phyloP scores from a whole-genome alignment of 2,329 filamentous ascomycete species.

The Monascus ruber region DNA sequence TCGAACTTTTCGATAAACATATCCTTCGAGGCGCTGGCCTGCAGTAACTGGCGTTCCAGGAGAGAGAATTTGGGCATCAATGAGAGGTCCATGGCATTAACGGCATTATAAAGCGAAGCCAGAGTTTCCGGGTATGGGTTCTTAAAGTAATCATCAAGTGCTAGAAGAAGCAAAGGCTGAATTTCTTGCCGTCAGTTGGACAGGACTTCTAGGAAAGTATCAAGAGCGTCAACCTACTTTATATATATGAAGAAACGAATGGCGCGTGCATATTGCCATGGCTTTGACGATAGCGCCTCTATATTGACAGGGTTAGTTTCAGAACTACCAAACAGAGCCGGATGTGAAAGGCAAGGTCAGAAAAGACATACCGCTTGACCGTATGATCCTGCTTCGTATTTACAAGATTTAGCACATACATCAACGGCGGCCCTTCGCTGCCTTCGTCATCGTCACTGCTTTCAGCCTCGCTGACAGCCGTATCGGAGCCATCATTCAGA shows the following conservation, averaged over 20 bases:
- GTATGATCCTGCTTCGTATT: slow-evolving; percentile 96
- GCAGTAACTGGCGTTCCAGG: slow-evolving; percentile 74
- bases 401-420: slow-evolving; percentile 94
- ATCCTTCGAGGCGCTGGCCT: slow-evolving; percentile 86
- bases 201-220: slow-evolving; percentile 6
- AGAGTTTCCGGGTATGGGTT: slow-evolving; percentile 79
- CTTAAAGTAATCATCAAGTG: slow-evolving; percentile 95
- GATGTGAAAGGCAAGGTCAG: not conserved
- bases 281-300: slow-evolving; percentile 92
- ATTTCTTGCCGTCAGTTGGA: not conserved
- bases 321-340: not conserved
- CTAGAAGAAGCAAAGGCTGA: slow-evolving; percentile 75
- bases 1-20: slow-evolving; percentile 98
- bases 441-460: slow-evolving; percentile 52
- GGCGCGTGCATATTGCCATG: slow-evolving; percentile 96
- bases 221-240: slow-evolving; percentile 48
- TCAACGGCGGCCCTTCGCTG: slow-evolving; percentile 76
- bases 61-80: slow-evolving; percentile 76
- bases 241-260: slow-evolving; percentile 97
- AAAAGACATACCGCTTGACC: slow-evolving; percentile 52
- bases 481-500: slow-evolving; percentile 35
- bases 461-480: slow-evolving; percentile 25
- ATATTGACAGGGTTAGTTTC: slow-evolving; percentile 6
- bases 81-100: slow-evolving; percentile 94
- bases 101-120: slow-evolving; percentile 75